A percentile compares a stretch with the other conserved stretches of the same genome.
Evolutionary conservation across 371 early-diverging fungal genomes (phyloP).

Genomic region (Mucor saturninus): DNA sequence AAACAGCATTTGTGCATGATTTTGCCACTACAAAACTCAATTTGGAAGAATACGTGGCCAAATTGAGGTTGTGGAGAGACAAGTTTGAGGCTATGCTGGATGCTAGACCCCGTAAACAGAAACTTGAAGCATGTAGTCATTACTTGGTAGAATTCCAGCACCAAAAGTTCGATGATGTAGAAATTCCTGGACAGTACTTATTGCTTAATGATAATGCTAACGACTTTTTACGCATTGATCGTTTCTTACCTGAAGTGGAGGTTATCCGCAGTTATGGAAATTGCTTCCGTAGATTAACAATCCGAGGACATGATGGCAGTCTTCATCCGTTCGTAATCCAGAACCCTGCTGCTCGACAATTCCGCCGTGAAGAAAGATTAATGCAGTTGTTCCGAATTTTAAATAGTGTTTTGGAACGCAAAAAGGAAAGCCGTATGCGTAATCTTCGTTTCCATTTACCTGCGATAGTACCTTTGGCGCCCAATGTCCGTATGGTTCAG

Average conservation of each 20-base stretch:
- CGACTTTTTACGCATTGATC: slow-evolving; percentile 93
- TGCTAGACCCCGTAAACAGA: slow-evolving; percentile 76
- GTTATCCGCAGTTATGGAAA: slow-evolving; percentile 75
- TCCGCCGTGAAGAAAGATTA: slow-evolving; percentile 91
- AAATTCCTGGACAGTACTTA: slow-evolving; percentile 97
- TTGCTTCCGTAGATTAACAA: slow-evolving; percentile 78
- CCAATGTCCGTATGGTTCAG: slow-evolving; percentile 89
- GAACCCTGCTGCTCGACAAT: slow-evolving; percentile 84
- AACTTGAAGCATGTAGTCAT: slow-evolving; percentile 84
- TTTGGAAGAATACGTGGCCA: slow-evolving; percentile 79
- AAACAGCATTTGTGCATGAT: slow-evolving; percentile 86
- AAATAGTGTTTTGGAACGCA: slow-evolving; percentile 80
- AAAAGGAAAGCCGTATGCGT: slow-evolving; percentile 78
- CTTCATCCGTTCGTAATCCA: slow-evolving; percentile 90
- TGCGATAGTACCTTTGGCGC: slow-evolving; percentile 88
- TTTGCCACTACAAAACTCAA: slow-evolving; percentile 85
- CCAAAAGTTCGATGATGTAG: slow-evolving; percentile 96
- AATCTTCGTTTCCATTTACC: slow-evolving; percentile 90
- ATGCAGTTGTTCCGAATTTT: slow-evolving; percentile 91
- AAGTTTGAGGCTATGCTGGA: slow-evolving; percentile 86
- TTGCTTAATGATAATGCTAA: slow-evolving; percentile 80
- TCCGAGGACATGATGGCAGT: slow-evolving; percentile 92
- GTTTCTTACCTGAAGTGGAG: slow-evolving; percentile 89
- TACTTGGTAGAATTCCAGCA: slow-evolving; percentile 97
- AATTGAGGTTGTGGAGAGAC: slow-evolving; percentile 86